Evolutionary conservation across 371 early-diverging fungal genomes (phyloP), one percentile per base, ranked within the genome.

Genomic region (Saksenaea oblongispora): DNA sequence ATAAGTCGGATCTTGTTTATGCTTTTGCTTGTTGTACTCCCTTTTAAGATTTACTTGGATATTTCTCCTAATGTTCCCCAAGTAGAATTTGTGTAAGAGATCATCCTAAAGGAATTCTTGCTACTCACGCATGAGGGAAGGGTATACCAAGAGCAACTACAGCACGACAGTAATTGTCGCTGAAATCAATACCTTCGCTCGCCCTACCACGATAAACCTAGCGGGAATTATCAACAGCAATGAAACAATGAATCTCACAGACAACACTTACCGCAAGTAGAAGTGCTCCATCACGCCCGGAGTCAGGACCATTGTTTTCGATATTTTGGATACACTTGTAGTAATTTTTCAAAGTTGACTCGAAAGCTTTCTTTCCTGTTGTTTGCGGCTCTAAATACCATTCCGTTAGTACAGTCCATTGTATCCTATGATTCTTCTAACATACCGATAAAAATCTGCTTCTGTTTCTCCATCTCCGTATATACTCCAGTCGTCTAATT

Each of bases 121-220:
- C 3, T 8, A 47, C 76, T 70, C 69, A 76, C 73, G 72, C 24
- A 31, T 70, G 73, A 2, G 96, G 96, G 64, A 75, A 98, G 0
- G 99, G 99, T 61, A 98, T 94, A n/a, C 99, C 96, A 15, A 95
- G 75, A 0, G 91, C 82, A 31, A 98, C 76, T 2, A 98, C 96
- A 0, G 96, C 95, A 39, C 99, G 85, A 41, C 94, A 93, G 42
- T 87, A 84, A 37, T 85, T 74, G 74, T 98, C 96, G 3, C 88
- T 89, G 71, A 98, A 98, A 69, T 98, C 97, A 54, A 97, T 90
- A 9, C 99, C 99, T 73, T 98, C 99, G 34, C 91, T 88, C 1
- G 94, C 93, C 74, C 95, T 98, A 3, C 99, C 99, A 27, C 97
- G 80, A 67, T 88, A 95, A 0, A 82, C 80, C 79, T 78, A 59